Base-by-base conservation (phyloP, 306 rosid species). In the Adenanthera pavonina region DNA sequence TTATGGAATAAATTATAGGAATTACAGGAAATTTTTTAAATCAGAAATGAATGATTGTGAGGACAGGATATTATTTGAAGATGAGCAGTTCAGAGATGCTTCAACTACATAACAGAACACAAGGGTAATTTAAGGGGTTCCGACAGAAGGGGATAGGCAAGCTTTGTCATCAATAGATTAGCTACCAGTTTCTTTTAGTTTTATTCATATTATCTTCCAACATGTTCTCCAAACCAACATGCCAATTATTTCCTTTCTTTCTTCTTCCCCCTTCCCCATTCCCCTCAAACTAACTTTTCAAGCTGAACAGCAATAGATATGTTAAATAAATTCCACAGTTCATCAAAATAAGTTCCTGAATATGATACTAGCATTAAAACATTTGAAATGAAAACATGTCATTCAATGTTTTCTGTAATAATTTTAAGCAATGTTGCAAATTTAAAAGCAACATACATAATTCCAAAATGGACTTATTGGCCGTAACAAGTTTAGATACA, bases 271-370 rank as follows among this genome's bases (percentile, higher is more conserved):
- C 35, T 20, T 20, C 0, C 25, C 14, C 64, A 8, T 9, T 3
- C 38, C 66, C 38, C 66, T 25, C 38, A 10, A 25, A 25, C 7
- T 25, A 59, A 59, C 16, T 59, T 76, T 17, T 66, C 69, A 80
- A 75, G 68, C 33, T 16, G 46, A 19, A 72, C 61, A 54, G 38
- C 38, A 53, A 59, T 11, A 25, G 46, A 60, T 71, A 38, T 38
- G 59, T 49, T 20, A 40, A 40, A 67, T 78, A 72, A 40, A 46
- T 69, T 46, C 35, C 59, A 51, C 54, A 36, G 47, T 13, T 74
- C 67, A 47, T 66, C 73, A 56, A 6, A 74, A 69, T 83, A 48
- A 30, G 65, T 19, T 80, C 52, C 51, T 34, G 77, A 15, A 82
- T 15, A 41, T 33, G 51, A 77, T 69, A 16, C 11, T 17, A 34